Conservation (phyloP, 2,329 filamentous ascomycete species). For the Beauveria sp. region DNA sequence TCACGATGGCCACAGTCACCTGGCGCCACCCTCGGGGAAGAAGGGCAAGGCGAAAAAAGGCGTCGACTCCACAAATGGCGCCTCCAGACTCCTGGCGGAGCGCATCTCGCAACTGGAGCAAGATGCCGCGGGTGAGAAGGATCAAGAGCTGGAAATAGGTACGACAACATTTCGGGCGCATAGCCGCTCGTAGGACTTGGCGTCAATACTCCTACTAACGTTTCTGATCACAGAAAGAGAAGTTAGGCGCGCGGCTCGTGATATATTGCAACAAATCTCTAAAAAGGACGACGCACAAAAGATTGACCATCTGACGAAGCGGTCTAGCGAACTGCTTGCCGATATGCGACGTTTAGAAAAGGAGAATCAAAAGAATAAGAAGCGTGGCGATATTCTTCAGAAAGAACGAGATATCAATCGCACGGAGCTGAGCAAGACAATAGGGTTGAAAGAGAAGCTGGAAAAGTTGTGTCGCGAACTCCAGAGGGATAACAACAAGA, state of each 20-base stretch:
- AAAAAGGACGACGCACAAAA: conserved; percentile 90
- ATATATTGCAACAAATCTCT: conserved; percentile 78
- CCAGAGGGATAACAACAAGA: conserved; percentile 94
- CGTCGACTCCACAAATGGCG: conserved; percentile 78
- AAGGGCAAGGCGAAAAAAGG: conserved; percentile 81
- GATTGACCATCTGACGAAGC: conserved; percentile 82
- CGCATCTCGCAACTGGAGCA: conserved; percentile 94
- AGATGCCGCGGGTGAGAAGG: conserved; percentile 87
- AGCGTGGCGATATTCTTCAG: conserved; percentile 85
- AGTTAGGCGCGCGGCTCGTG: conserved; percentile 87
- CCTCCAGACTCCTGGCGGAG: conserved; percentile 82
- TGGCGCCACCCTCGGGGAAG: conserved; percentile 47
- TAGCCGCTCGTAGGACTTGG: not conserved
- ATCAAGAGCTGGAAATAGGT: conserved; percentile 95
- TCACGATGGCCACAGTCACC: conserved; percentile 31
- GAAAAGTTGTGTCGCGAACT: conserved; percentile 94
- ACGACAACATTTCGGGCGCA: conserved; percentile 24
- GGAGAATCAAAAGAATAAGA: conserved; percentile 93
- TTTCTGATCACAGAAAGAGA: conserved; percentile 63
- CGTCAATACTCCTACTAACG: conserved; percentile 5
- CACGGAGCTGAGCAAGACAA: conserved; percentile 82
- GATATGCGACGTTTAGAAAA: conserved; percentile 95
- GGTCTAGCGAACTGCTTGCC: conserved; percentile 82
- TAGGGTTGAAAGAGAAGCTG: conserved; percentile 87
- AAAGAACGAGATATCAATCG: conserved; percentile 92